Percentiles rank a stretch among this genome's conserved stretches.
phyloP scores from a whole-genome alignment of 2,329 filamentous ascomycete genomes.

The Sporothrix curviconia region DNA sequence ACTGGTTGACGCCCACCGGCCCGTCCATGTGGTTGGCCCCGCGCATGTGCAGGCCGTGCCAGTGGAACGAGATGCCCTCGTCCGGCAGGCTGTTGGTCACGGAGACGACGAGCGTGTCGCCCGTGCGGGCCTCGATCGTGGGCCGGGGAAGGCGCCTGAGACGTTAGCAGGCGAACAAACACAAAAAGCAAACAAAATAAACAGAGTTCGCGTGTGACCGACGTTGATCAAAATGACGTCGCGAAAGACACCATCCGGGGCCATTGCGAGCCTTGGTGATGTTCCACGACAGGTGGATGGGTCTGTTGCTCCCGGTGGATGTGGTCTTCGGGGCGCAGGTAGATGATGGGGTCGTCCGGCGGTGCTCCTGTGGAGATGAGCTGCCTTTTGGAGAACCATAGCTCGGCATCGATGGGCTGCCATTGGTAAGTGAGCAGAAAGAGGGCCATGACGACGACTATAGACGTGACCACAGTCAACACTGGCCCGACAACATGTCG shows the following conservation, averaged over 20 bases:
- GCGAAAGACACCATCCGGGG: conserved; percentile 46
- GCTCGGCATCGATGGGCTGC: not conserved
- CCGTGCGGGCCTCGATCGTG: conserved; percentile 42
- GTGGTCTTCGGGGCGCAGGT: conserved; percentile 38
- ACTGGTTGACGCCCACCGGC: conserved; percentile 58
- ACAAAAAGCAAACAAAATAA: too few species aligned
- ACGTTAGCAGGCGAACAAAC: too few species aligned
- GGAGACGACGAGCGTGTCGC: conserved; percentile 37
- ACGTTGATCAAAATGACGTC: conserved; percentile 44
- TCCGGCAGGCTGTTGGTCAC: conserved; percentile 35
- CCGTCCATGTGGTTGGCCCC: conserved; percentile 59
- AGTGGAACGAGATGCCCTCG: conserved; percentile 38
- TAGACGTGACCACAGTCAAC: not conserved
- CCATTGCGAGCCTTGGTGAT: conserved; percentile 32
- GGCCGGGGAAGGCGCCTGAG: conserved; percentile 37
- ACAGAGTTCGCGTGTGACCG: too few species aligned
- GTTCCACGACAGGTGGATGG: conserved; percentile 33
- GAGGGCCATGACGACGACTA: not conserved
- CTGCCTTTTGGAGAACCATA: too few species aligned
- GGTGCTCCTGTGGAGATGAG: too few species aligned
- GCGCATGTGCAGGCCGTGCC: conserved; percentile 39
- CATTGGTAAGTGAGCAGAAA: not conserved
- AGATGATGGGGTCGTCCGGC: not conserved
- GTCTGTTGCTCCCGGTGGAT: conserved; percentile 29
- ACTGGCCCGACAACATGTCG: not conserved